Evolutionary conservation across 768 basidiomycete genomes (phyloP), one percentile per base, ranked within the genome.

Genomic region (Termitomyces sp.): DNA sequence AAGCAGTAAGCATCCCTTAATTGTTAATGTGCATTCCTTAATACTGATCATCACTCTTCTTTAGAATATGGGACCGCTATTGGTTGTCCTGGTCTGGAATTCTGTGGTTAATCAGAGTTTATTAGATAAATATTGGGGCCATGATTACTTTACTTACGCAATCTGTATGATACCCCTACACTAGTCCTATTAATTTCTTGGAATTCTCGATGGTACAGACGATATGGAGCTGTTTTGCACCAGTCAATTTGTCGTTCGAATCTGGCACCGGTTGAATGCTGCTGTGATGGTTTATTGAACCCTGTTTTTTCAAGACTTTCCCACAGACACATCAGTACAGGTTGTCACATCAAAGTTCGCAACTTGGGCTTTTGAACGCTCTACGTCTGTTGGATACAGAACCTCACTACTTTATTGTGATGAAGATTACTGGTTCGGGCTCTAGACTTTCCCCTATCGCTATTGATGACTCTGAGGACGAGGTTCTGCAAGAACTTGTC

Each of bases 81-180:
- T 57, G 83, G 83, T 5, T 84, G 83, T 70, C 83, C 83, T 50
- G 81, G 77, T 25, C 67, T 78, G 57, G 76, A 79, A 61, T 85
- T 78, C 74, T 84, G 83, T 66, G 82, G 82, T 57, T 84, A 72
- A 74, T 59, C 43, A 10, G 31, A 46, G 47, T 11, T 38, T 36
- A 48, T 45, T 42, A 42, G 12, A 32, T 36, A 15, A 14, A 46
- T 53, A 49, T 31, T 31, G 25, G 37, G 17, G 29, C 10, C 40
- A 32, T 50, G 31, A 54, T 53, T 53, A 46, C 11, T 45, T 15
- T 17, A 34, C 29, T 25, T 17, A 43, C 29, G 36, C 46, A 11
- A 36, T 29, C 31, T 60, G 52, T 54, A 48, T 6, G 12, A 59
- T 59, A 59, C n/a, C 17, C 14, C 14, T 8, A 2, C 47, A 46